Evolutionary conservation across 2,329 filamentous ascomycete species (phyloP).

Genomic region (Colletotrichum sp.): DNA sequence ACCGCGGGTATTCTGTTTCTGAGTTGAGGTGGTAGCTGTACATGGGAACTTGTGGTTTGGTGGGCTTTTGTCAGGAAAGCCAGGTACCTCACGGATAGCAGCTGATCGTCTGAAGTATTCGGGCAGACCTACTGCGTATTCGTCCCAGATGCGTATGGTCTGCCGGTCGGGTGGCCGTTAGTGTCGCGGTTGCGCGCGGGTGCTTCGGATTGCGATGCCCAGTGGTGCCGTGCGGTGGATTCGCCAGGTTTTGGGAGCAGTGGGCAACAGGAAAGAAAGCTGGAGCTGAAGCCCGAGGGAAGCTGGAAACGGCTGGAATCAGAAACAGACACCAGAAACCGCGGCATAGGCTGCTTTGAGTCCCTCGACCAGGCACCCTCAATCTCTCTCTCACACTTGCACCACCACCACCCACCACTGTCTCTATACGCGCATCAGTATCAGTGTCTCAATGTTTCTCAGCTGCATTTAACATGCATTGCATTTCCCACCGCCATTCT

Average conservation of each 20-base stretch:
- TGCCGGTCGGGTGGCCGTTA: conserved; percentile 7
- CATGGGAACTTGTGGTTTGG: background rate
- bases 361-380: background rate
- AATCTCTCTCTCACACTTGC: background rate
- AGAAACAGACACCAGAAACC: background rate
- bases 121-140: background rate
- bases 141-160: conserved; percentile 10
- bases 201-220: conserved; percentile 13
- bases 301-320: conserved; percentile 6
- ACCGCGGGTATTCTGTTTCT: background rate
- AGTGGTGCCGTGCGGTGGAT: background rate
- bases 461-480: conserved; percentile 5
- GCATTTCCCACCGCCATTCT: conserved; percentile 6
- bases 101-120: conserved; percentile 3
- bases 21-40: background rate
- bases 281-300: conserved; percentile 3
- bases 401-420: background rate
- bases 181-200: background rate
- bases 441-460: conserved; percentile 5
- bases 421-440: background rate
- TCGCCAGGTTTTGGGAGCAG: background rate
- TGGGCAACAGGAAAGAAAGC: conserved; percentile 14
- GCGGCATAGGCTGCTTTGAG: background rate
- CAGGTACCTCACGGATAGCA: background rate
- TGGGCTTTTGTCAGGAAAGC: background rate